phyloP scores from a whole-genome alignment of 768 basidiomycete genomes.

The Leccinum arenicola region DNA sequence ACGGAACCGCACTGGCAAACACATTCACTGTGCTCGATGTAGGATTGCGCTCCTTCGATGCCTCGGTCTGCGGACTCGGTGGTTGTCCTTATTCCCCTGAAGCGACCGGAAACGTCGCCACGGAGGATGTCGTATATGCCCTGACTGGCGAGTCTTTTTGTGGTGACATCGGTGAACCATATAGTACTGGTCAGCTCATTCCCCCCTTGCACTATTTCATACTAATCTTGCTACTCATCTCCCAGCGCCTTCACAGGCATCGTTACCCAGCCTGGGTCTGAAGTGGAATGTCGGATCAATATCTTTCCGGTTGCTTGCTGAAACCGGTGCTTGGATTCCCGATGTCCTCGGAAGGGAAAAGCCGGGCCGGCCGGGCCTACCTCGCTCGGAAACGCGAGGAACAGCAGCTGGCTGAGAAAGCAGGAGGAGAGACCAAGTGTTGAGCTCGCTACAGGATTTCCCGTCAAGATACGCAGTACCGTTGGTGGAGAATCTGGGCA shows the following conservation, averaged over 20 bases:
- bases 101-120: conserved; percentile 59
- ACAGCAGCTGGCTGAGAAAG: no score
- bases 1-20: conserved; percentile 65
- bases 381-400: no score
- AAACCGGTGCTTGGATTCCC: no score
- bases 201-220: no score
- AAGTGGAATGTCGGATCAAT: conserved; percentile 33
- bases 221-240: not conserved
- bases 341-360: no score
- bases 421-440: no score
- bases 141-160: no score
- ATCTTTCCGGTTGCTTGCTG: conserved; percentile 41
- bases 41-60: conserved; percentile 80
- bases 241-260: not conserved
- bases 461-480: not conserved
- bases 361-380: no score
- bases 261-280: no score
- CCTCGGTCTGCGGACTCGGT: conserved; percentile 88
- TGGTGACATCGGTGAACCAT: no score
- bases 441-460: no score
- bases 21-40: conserved; percentile 65
- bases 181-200: conserved; percentile 42
- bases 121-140: no score
- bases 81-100: conserved; percentile 98
- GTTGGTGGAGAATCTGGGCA: not conserved